Percentiles rank a stretch among this genome's conserved stretches.
Evolutionary conservation across 106 monocot genomes (phyloP).

Genomic region (Acorus calamus): DNA sequence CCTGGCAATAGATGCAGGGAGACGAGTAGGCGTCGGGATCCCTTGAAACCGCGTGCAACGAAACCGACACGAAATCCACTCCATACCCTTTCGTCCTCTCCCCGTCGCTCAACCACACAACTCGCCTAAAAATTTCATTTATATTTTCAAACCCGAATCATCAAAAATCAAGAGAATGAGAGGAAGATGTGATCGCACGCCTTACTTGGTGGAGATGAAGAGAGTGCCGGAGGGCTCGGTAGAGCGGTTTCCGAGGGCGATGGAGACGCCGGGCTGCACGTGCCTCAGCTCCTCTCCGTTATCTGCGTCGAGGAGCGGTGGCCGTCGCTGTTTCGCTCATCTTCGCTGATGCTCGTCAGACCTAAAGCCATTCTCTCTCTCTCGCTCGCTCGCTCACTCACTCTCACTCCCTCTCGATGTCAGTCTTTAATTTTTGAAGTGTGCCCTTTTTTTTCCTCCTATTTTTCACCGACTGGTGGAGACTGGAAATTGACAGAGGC

Average conservation of each 20-base stretch:
- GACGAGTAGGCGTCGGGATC: conserved; percentile 72
- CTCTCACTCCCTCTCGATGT: too few species aligned
- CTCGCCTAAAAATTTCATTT: conserved; percentile 23
- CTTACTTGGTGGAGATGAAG: conserved; percentile 56
- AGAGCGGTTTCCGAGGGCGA: conserved; percentile 35
- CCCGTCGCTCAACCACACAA: conserved; percentile 77
- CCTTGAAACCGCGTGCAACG: conserved; percentile 86
- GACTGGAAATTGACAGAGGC: too few species aligned
- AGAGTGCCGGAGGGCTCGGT: conserved; percentile 56
- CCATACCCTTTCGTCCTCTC: conserved; percentile 58
- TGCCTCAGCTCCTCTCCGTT: conserved; percentile 62
- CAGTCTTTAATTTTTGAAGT: too few species aligned
- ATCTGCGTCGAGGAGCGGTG: conserved; percentile 42
- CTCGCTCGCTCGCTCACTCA: too few species aligned
- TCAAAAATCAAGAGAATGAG: neutral
- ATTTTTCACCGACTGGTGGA: too few species aligned
- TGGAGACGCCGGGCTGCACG: conserved; percentile 39
- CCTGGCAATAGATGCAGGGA: conserved; percentile 90
- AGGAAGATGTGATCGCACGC: too few species aligned
- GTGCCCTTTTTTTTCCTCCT: too few species aligned
- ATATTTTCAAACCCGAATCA: conserved; percentile 3
- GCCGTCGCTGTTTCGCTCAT: conserved; percentile 26
- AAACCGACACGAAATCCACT: conserved; percentile 77
- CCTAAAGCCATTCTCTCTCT: conserved; percentile 34
- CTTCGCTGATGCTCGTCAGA: conserved; percentile 29